phyloP scores from a whole-genome alignment of 148 eudicot genomes.

The Gaultheria prostrata region DNA sequence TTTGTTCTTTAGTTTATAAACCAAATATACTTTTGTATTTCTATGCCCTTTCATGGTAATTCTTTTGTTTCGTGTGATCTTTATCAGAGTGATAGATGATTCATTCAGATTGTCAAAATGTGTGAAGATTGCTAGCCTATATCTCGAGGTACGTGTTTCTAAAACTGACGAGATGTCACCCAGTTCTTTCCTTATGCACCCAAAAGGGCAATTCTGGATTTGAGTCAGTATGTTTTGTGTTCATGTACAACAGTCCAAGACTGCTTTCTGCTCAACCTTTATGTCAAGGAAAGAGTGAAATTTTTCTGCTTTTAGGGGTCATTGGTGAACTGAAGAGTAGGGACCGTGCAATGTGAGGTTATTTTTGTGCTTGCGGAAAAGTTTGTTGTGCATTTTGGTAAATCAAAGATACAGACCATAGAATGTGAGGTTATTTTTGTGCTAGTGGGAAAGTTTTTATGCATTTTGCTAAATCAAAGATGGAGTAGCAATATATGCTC shows the following conservation, averaged over 20 bases:
- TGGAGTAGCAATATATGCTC: background rate
- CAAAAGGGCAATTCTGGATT: background rate
- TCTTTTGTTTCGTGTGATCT: constrained; percentile 9
- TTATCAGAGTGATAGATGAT: constrained; percentile 85
- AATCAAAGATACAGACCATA: background rate
- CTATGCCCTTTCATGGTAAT: background rate
- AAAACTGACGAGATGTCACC: background rate
- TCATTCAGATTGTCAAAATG: constrained; percentile 85
- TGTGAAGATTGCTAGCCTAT: constrained; percentile 93
- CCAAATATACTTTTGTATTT: background rate
- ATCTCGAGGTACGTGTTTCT: constrained; percentile 72
- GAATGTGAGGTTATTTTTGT: background rate
- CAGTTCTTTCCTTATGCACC: background rate
- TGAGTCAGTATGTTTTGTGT: background rate
- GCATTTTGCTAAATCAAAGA: background rate
- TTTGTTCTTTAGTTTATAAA: background rate
- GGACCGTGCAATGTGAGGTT: background rate
- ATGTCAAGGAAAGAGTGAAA: background rate
- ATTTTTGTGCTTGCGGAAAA: background rate
- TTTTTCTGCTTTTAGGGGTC: background rate
- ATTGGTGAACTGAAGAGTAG: background rate
- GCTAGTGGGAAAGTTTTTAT: background rate
- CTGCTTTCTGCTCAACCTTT: background rate
- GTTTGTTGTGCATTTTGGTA: background rate
- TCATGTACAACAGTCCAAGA: background rate